Evolutionary conservation across 75 land plant species (phyloP).

Genomic region (Chamaecyparis obtusa): DNA sequence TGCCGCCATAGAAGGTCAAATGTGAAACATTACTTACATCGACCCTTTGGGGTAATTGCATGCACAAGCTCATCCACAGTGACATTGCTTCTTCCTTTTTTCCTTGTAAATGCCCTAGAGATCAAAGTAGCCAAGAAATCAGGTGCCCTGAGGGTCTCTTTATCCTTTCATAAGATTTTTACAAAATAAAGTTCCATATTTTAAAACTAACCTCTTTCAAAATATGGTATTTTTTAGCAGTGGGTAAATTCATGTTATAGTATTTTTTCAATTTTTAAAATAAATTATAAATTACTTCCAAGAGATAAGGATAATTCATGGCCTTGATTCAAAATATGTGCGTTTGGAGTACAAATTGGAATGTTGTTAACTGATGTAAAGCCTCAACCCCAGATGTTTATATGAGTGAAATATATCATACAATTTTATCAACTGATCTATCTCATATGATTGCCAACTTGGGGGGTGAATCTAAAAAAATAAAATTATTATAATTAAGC

Average conservation of each 20-base stretch:
- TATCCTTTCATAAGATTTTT: no score
- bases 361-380: background rate
- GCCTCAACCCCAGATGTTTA: background rate
- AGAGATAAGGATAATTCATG: background rate
- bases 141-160: background rate
- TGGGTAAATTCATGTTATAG: background rate
- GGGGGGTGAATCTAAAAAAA: background rate
- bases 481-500: background rate
- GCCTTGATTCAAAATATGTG: background rate
- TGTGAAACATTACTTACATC: constrained; percentile 50
- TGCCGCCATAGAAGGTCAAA: background rate
- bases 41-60: constrained; percentile 83
- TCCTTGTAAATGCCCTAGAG: constrained; percentile 70
- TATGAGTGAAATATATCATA: background rate
- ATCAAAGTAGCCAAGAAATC: background rate
- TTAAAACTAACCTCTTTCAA: no score
- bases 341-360: background rate
- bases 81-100: constrained; percentile 80
- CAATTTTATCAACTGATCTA: background rate
- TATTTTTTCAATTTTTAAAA: background rate
- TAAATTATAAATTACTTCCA: background rate
- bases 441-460: background rate
- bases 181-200: no score
- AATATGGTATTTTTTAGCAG: background rate
- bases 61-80: constrained; percentile 91